phyloP scores from a whole-genome alignment of 306 rosid species.

The Vigna unguiculata region DNA sequence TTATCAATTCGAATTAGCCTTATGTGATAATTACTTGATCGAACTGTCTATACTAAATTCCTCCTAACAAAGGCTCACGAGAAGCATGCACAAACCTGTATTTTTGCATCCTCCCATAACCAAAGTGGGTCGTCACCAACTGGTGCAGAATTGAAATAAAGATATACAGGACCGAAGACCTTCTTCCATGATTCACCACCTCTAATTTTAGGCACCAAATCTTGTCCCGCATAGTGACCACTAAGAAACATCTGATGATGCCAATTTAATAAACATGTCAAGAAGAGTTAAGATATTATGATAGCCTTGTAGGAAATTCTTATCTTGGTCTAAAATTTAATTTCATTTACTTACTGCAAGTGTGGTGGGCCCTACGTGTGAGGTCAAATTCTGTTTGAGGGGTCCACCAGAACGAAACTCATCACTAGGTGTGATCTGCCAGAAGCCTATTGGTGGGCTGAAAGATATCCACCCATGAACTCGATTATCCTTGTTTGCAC shows the following conservation, averaged over 20 bases:
- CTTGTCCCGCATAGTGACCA: constrained; percentile 86
- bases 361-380: constrained; percentile 86
- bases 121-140: constrained; percentile 50
- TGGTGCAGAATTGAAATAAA: constrained; percentile 68
- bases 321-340: constrained; percentile 19
- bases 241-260: constrained; percentile 80
- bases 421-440: constrained; percentile 83
- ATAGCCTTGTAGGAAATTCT: constrained; percentile 17
- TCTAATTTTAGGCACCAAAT: constrained; percentile 62
- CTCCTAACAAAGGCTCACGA: constrained; percentile 44
- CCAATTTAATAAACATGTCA: constrained; percentile 41
- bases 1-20: constrained; percentile 47
- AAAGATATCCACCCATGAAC: constrained; percentile 93
- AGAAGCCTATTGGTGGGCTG: constrained; percentile 71
- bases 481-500: constrained; percentile 66
- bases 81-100: constrained; percentile 60
- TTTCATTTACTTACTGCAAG: constrained; percentile 73
- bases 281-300: constrained; percentile 30
- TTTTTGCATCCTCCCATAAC: constrained; percentile 89
- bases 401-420: constrained; percentile 94
- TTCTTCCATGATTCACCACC: constrained; percentile 88
- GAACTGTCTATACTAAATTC: constrained; percentile 35
- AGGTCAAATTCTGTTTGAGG: constrained; percentile 75
- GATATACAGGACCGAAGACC: constrained; percentile 81
- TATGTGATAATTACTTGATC: constrained; percentile 36